Evolutionary conservation across 768 basidiomycete genomes (phyloP), one percentile per base, ranked within the genome.

Genomic region (Peribolospora kevripleyi): DNA sequence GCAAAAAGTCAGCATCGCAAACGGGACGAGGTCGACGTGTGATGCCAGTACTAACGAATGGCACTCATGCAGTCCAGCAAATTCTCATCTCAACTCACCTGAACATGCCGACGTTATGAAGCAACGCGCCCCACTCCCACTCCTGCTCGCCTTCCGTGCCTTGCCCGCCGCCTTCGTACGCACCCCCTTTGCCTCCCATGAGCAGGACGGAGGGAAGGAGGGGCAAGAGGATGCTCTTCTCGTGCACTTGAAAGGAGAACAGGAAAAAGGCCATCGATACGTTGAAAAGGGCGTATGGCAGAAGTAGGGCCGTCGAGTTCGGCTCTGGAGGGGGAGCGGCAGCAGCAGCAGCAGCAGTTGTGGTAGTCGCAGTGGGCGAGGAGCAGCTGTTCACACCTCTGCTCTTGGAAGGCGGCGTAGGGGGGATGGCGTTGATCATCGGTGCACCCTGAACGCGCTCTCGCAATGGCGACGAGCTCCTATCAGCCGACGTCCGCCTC

Each of bases 241-340:
- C 90, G 66, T 93, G 90, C 45, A 90, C 88, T 63, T 93, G 88
- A 68, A 91, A 91, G 5, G 87, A 88, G 70, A 91, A 90, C 41
- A 95, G 71, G 70, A 91, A 95, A 74, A 95, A 93, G 7, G 87
- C 82, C 72, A 95, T 75, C 0, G 84, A 82, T 1, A 77, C 79
- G 6, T 77, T 79, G 57, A 87, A 74, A 38, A 93, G 72, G 3
- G 82, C 79, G 60, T 84, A 82, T 0, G 82, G 82, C 3, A 95
- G 72, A 2, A 97, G 70, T 0, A 77, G 73, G 36, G 82, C 67
- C 38, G 81, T 73, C 5, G 76, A 75, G 0, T 76, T 70, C 7
- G 72, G 71, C 7, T 14, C 38, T 56, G 57, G 14, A 46, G 47
- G 52, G 46, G 53, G 41, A 48, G 45, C 45, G 43, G 52, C 38